Evolutionary conservation across 495 filamentous ascomycete genomes (phyloP), one percentile per base, ranked within the genome.

Genomic region (Schizothecium vesticola): DNA sequence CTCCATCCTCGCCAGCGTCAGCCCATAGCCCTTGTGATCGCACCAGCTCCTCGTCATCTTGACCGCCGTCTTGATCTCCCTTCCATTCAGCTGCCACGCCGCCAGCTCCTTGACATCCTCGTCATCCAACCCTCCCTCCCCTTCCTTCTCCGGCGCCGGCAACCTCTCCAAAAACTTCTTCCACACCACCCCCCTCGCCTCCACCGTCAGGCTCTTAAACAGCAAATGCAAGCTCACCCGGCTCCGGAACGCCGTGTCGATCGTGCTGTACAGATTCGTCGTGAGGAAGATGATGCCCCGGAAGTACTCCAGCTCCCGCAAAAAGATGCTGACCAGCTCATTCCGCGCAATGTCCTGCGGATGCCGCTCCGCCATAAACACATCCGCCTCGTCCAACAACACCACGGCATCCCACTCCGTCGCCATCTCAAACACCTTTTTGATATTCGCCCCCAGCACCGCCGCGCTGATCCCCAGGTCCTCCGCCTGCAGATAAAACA

Each of bases 61-160:
- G 24, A 90, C 78, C 3, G 86, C 80, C 72, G 89, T 91, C 76
- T 88, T 88, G 68, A 90, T 91, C 76, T 90, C 84, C 57, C 86
- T 73, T 0, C 88, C 87, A 71, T 90, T 90, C 75, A 90, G 74
- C 63, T 82, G 70, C 68, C 81, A 75, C 3, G 67, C 67, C 1
- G 80, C 80, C 29, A 90, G 75, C 33, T 76, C 71, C 26, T 80
- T 72, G 9, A 86, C 69, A n/a, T 87, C 79, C 10, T 70, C 69
- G 0, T 83, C 78, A 13, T 73, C 74, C 65, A 87, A 71, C 21
- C 63, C 71, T 36, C 72, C 63, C 0, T 69, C 69, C 51, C 78
- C 74, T 3, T 73, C 64, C 12, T 65, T 70, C 9, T 70, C 70
- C 11, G 16, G 10, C 0, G 63, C 33, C 12, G 72, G 65, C 23